Conservation (phyloP, 495 filamentous ascomycete genomes). For the Annulohypoxylon maeteangense region DNA sequence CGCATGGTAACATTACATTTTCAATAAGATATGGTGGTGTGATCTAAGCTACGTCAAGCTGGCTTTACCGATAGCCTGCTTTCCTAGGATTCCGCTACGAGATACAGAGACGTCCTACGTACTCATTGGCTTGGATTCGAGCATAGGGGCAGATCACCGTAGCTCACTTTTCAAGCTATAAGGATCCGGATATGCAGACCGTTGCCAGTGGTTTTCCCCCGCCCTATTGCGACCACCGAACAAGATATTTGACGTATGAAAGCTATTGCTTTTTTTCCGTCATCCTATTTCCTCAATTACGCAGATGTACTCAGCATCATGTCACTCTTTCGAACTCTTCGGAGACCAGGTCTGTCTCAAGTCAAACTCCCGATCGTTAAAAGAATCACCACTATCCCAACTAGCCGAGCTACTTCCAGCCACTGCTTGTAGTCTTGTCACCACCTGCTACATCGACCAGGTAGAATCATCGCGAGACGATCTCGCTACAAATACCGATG, state of each 20-base stretch:
- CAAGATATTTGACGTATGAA: constrained; percentile 16
- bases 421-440: constrained; percentile 35
- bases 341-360: constrained; percentile 27
- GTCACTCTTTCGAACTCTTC: constrained; percentile 13
- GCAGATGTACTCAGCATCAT: constrained; percentile 29
- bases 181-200: constrained; percentile 1
- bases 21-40: background rate
- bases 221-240: background rate
- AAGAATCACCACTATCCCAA: constrained; percentile 23
- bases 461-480: constrained; percentile 17
- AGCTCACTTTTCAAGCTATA: background rate
- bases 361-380: background rate
- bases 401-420: constrained; percentile 35
- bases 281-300: constrained; percentile 11
- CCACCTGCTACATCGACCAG: constrained; percentile 34
- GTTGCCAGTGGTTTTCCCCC: background rate
- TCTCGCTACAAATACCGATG: constrained; percentile 21
- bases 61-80: background rate
- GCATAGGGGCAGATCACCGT: background rate
- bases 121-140: background rate
- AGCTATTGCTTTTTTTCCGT: constrained; percentile 3
- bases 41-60: background rate
- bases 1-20: constrained; percentile 19
- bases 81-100: background rate
- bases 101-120: background rate